Evolutionary conservation across 1,284 basidiomycete species (phyloP).

Genomic region (Sporisorium reilianum): DNA sequence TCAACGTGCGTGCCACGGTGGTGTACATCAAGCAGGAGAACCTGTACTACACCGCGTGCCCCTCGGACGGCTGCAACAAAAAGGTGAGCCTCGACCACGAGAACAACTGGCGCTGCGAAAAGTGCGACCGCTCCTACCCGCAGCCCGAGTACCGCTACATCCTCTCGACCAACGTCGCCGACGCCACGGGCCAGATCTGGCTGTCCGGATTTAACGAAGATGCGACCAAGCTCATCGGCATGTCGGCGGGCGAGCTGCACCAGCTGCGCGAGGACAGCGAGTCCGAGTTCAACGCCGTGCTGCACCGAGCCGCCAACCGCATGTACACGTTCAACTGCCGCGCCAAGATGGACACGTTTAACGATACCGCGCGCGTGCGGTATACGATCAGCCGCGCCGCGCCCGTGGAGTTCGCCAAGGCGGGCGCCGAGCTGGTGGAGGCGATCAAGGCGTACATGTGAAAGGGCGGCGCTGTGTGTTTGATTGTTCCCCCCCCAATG

Average conservation of each 20-base stretch:
- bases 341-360: conserved; percentile 75
- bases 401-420: conserved; percentile 62
- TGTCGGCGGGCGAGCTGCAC: conserved; percentile 83
- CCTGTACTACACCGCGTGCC: conserved; percentile 91
- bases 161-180: conserved; percentile 86
- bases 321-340: conserved; percentile 87
- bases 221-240: conserved; percentile 79
- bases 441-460: conserved; percentile 56
- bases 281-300: conserved; percentile 75
- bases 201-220: conserved; percentile 95
- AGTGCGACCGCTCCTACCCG: conserved; percentile 82
- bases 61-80: conserved; percentile 85
- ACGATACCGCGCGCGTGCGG: conserved; percentile 61
- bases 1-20: conserved; percentile 83
- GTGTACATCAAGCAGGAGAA: conserved; percentile 90
- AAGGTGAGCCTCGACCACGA: conserved; percentile 82
- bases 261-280: conserved; percentile 80
- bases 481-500: not conserved
- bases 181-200: conserved; percentile 90
- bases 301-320: conserved; percentile 78
- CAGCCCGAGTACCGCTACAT: conserved; percentile 91
- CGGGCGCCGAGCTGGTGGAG: conserved; percentile 61
- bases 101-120: conserved; percentile 87
- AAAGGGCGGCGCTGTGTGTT: not conserved
- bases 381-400: conserved; percentile 62